Base-by-base conservation (phyloP, 2,329 filamentous ascomycete species). In the Paraconiothyrium sp. region DNA sequence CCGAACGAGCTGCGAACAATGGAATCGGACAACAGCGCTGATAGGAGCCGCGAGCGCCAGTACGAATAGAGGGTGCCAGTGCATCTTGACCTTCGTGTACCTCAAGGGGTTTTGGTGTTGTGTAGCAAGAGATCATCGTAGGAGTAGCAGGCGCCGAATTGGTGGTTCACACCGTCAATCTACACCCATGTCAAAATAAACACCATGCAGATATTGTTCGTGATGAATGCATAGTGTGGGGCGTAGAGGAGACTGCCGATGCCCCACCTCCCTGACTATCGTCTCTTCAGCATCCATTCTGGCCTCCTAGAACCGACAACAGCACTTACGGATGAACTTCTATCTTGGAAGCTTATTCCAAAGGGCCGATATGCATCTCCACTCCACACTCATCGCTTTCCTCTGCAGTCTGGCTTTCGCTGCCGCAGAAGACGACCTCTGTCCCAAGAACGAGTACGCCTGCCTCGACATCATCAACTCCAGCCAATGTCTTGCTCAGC, bases 391-490 rank as follows among this genome's bases (percentile, higher is more conserved):
- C 14, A 27, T 64, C 16, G 48, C 55, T 20, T 20, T 20, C 20
- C 41, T 64, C 46, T 54, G 63, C 48, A 48, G 43, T 11, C 16
- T 20, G 20, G 20, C 20, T 20, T 20, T 63, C 4, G 34, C 30
- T 11, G 1, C 30, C 24, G 14, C 37, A 14, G 27, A 30, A 9
- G 7, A 54, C 51, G 66, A 72, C 59, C 57, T 48, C 54, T 72
- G 69, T 57, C 69, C 69, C 24, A 72, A 69, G 39, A 50, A 62
- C 52, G 69, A 72, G 57, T 70, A 65, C 59, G 69, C 69, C 4
- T 72, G 69, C 52, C 34, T 67, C 13, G 69, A 72, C 57, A 62
- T 72, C 9, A 72, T 72, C 16, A 70, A 72, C 57, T 66, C 66
- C 2, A 67, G 64, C 54, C 67, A 68, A 46, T 71, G 69, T 47